phyloP scores from a whole-genome alignment of 2,329 filamentous ascomycete genomes.

The Volutella citrinella region DNA sequence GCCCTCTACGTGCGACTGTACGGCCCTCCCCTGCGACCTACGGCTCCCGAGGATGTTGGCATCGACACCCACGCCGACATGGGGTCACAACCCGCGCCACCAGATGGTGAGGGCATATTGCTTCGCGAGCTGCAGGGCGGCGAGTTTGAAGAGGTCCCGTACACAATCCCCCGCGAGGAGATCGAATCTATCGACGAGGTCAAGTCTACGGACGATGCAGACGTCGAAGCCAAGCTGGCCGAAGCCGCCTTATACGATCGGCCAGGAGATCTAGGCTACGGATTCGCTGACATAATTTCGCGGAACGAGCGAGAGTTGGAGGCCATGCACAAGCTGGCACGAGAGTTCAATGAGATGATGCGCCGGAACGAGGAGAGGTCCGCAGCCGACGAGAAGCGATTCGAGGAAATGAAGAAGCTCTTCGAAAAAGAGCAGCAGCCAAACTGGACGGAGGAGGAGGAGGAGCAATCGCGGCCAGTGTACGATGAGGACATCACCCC shows the following conservation, averaged over 20 bases:
- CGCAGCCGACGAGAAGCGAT: constrained; percentile 32
- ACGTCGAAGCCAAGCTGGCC: constrained; percentile 23
- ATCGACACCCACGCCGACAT: constrained; percentile 41
- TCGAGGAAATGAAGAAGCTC: constrained; percentile 27
- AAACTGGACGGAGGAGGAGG: constrained; percentile 34
- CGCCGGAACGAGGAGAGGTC: constrained; percentile 24
- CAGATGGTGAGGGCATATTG: constrained; percentile 40
- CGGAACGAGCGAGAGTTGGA: constrained; percentile 54
- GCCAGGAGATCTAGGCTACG: constrained; percentile 26
- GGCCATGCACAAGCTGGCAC: constrained; percentile 53
- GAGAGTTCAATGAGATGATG: constrained; percentile 51
- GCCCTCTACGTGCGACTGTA: constrained; percentile 77
- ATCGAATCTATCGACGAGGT: constrained; percentile 7
- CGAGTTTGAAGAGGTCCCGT: constrained; percentile 59
- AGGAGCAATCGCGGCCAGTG: no score
- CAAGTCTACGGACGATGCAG: constrained; percentile 13
- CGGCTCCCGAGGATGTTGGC: constrained; percentile 56
- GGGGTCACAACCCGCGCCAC: constrained; percentile 18
- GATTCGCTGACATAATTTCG: constrained; percentile 47
- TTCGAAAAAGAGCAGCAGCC: constrained; percentile 25
- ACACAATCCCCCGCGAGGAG: constrained; percentile 27
- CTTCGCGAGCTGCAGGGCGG: constrained; percentile 56
- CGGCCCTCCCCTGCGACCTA: constrained; percentile 67
- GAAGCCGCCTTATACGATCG: no score
- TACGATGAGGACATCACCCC: no score